A percentile compares a stretch with the other conserved stretches of the same genome.
Conservation (phyloP, 2,329 filamentous ascomycete species). For the Capronia coronata region DNA sequence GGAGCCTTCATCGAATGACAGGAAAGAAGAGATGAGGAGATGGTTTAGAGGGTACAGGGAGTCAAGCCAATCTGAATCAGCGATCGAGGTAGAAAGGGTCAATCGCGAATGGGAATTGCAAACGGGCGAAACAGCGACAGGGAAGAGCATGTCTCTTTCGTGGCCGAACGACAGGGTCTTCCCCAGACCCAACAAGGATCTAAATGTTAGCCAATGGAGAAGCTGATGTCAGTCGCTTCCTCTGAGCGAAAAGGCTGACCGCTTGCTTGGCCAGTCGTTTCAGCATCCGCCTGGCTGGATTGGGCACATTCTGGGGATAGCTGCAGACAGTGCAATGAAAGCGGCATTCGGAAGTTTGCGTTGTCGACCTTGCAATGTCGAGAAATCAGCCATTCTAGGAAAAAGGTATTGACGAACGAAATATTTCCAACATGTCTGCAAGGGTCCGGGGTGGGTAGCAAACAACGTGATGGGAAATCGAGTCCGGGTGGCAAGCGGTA, state of each 20-base stretch:
- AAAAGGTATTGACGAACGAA: slow-evolving; percentile 3
- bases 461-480: slow-evolving; percentile 3
- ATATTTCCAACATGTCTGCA: not conserved
- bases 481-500: slow-evolving; percentile 10
- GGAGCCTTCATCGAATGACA: slow-evolving; percentile 7
- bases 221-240: slow-evolving; percentile 9
- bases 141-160: slow-evolving; percentile 10
- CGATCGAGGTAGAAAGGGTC: slow-evolving; percentile 9
- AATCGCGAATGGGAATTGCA: slow-evolving; percentile 16
- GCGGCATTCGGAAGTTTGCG: too few species aligned
- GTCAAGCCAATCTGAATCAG: slow-evolving; percentile 1
- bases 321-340: too few species aligned
- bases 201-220: slow-evolving; percentile 1
- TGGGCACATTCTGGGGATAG: too few species aligned
- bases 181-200: slow-evolving; percentile 10
- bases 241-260: not conserved
- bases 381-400: too few species aligned
- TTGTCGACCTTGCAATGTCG: too few species aligned
- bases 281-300: not conserved
- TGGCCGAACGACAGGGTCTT: slow-evolving; percentile 4
- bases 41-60: slow-evolving; percentile 2
- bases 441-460: slow-evolving; percentile 1
- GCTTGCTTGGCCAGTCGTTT: not conserved
- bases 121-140: slow-evolving; percentile 3
- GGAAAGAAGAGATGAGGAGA: not conserved